Percentiles rank a stretch among this genome's conserved stretches.
Evolutionary conservation across 495 filamentous ascomycete genomes (phyloP).

Genomic region (Neurospora sp.): DNA sequence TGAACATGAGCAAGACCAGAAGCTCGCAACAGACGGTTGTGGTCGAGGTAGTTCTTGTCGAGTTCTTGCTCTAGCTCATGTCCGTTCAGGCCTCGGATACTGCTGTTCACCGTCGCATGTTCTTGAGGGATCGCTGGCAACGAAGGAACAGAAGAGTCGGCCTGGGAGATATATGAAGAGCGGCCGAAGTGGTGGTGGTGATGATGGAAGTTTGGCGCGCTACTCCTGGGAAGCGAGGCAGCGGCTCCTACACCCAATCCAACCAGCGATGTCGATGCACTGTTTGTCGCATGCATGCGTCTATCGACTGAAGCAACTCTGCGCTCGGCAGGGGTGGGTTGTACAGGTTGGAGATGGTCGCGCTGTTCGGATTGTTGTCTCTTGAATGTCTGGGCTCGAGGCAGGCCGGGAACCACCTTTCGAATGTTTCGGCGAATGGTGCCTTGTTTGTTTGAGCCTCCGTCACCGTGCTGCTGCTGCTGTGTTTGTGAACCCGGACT

Average conservation of each 20-base stretch:
- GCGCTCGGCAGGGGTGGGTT: slow-evolving; percentile 51
- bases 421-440: slow-evolving; percentile 45
- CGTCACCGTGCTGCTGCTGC: slow-evolving; percentile 10
- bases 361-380: slow-evolving; percentile 71
- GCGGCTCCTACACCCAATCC: neutral
- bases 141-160: slow-evolving; percentile 10
- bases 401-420: slow-evolving; percentile 69
- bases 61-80: slow-evolving; percentile 8
- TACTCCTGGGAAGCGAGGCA: slow-evolving; percentile 28
- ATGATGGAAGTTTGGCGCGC: slow-evolving; percentile 33
- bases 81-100: slow-evolving; percentile 7
- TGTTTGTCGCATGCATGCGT: slow-evolving; percentile 31
- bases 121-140: slow-evolving; percentile 23
- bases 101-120: slow-evolving; percentile 12
- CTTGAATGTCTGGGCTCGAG: slow-evolving; percentile 65
- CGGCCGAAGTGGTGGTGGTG: slow-evolving; percentile 11
- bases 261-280: slow-evolving; percentile 8
- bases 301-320: slow-evolving; percentile 68
- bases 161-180: neutral
- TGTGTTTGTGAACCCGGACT: neutral
- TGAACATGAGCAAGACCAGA: neutral
- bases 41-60: slow-evolving; percentile 2
- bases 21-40: neutral
- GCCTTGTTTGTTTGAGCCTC: slow-evolving; percentile 5
- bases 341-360: slow-evolving; percentile 56